Evolutionary conservation across 768 basidiomycete genomes (phyloP), one percentile per base, ranked within the genome.

Genomic region (Mycena capillaripes): DNA sequence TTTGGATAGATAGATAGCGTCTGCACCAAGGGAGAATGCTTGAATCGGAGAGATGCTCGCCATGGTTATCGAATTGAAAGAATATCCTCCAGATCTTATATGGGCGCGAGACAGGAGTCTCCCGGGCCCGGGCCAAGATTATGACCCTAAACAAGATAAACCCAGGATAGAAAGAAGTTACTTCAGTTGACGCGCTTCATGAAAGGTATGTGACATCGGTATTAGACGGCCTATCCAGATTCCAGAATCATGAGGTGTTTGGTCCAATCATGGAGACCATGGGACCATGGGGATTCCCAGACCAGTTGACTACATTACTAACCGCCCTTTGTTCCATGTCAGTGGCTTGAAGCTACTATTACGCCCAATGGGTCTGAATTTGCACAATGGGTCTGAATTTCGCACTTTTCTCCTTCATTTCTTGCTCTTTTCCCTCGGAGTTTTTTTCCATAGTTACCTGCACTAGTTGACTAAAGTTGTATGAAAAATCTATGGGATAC

Each of bases 1-100:
- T 9, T 75, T 75, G 10, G 82, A 78, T 42, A 87, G 83, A 69
- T 84, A 79, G 30, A 76, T 74, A 12, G 79, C 75, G 68, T 86
- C 86, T 2, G 82, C 80, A 19, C 75, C 80, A 29, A 80, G 70
- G 9, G 75, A 65, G 61, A 81, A 75, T 5, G 72, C 78, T 73
- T 81, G 76, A 30, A 76, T 56, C 8, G 79, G 71, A 53, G 78
- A 76, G 55, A 81, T 76, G 62, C 50, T 71, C 25, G 48, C 59
- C 59, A 68, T 71, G 36, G 53, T 30, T 40, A 44, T 64, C 65
- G 25, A 25, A 23, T n/a, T 2, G 23, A 21, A 23, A 40, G 36
- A 30, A 10, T 40, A 27, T 32, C 29, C 29, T 40, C 27, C n/a
- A 38, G 57, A 21, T 32, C 42, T 71, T 66, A 53, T 65, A 65